Base-by-base conservation (phyloP, 805 yeast species). In the Candida schatavii region DNA sequence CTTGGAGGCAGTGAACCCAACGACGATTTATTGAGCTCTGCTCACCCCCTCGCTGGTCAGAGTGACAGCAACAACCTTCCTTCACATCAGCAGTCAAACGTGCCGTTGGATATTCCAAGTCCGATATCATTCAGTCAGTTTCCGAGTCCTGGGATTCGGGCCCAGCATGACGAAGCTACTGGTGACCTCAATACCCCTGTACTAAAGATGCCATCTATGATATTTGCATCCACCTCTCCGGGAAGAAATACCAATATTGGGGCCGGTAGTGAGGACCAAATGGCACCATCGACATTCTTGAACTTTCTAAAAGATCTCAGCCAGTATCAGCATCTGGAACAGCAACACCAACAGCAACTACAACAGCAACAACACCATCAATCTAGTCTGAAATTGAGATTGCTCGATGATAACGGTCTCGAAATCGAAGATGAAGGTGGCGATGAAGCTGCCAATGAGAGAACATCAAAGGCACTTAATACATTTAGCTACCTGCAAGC, bases 291-390 rank as follows among this genome's bases (percentile, higher is more conserved):
- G 4, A 50, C 58, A 5, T 57, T 62, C 17, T 40, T 62, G 27
- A 52, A 47, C 33, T 55, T 59, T 26, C 44, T 63, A 33, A 54
- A 49, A 33, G 68, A 61, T 30, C 39, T 57, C 7, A 48, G 53
- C 4, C 53, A 46, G 6, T 38, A 40, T 20, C 45, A 40, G 31
- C 34, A 40, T 19, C 32, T 28, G 28, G 27, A 35, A 38, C 39
- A 25, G 22, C 32, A 13, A 26, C 21, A 17, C 27, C 34, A 35
- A 15, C 10, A 10, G 17, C n/a, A 13, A 9, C n/a, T n/a, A n/a
- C n/a, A n/a, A n/a, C n/a, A n/a, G n/a, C n/a, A n/a, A n/a, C n/a
- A n/a, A 3, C 36, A 34, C 14, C 38, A 42, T 18, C 31, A 14
- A 25, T 17, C 7, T 35, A 46, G 21, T 19, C 35, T 11, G 11